Evolutionary conservation across 2,329 filamentous ascomycete genomes (phyloP).

Genomic region (Aspergillus arachidicola): DNA sequence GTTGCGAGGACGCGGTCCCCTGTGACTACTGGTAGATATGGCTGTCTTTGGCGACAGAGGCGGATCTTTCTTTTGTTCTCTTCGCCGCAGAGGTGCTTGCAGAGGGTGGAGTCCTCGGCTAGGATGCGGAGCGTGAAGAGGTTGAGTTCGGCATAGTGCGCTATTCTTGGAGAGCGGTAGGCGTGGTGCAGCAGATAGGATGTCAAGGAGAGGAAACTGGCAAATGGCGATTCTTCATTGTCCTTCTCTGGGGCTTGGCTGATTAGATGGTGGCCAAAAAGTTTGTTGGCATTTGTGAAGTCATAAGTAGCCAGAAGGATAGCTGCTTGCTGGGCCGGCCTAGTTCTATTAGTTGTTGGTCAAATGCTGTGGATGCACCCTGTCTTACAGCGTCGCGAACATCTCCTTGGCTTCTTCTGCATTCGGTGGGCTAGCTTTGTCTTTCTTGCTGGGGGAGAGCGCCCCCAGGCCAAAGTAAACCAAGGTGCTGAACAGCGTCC

Average conservation of each 20-base stretch:
- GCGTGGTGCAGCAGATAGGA: slow-evolving; percentile 95
- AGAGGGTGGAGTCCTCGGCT: slow-evolving; percentile 79
- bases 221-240: slow-evolving; percentile 72
- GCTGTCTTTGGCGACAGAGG: slow-evolving; percentile 85
- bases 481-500: slow-evolving; percentile 79
- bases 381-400: slow-evolving; percentile 70
- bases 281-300: slow-evolving; percentile 90
- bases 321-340: slow-evolving; percentile 77
- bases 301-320: slow-evolving; percentile 86
- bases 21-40: slow-evolving; percentile 75
- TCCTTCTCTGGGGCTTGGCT: slow-evolving; percentile 63
- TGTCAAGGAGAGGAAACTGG: slow-evolving; percentile 80
- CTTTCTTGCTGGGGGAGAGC: slow-evolving; percentile 69
- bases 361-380: slow-evolving; percentile 13
- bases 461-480: slow-evolving; percentile 81
- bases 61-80: slow-evolving; percentile 74
- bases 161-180: slow-evolving; percentile 75
- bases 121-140: slow-evolving; percentile 83
- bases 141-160: slow-evolving; percentile 81
- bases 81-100: slow-evolving; percentile 81
- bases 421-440: slow-evolving; percentile 63
- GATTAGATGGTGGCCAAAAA: slow-evolving; percentile 86
- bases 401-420: slow-evolving; percentile 79
- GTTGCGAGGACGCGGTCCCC: slow-evolving; percentile 74
- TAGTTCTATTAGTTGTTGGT: slow-evolving; percentile 43